Percentiles rank a stretch among this genome's conserved stretches.
Evolutionary conservation across 164 flowering plant genomes (phyloP).

Genomic region (Dillenia turbinata): DNA sequence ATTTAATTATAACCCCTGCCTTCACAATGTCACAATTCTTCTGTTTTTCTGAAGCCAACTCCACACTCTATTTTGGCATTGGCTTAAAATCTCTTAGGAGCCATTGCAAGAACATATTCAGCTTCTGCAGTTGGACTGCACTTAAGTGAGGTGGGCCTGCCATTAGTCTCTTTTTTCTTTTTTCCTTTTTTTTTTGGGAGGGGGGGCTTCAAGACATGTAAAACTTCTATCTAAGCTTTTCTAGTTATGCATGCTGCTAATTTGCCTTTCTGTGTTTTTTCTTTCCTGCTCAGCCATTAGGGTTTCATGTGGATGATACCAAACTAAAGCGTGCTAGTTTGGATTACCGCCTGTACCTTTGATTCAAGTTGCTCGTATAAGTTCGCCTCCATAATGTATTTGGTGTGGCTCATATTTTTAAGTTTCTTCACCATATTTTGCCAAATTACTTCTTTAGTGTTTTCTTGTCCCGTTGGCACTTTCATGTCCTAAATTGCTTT

Average conservation of each 20-base stretch:
- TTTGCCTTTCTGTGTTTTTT: conserved; percentile 1
- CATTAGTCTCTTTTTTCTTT: background rate
- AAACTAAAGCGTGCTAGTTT: conserved; percentile 95
- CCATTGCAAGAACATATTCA: conserved; percentile 95
- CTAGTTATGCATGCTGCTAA: background rate
- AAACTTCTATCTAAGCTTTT: background rate
- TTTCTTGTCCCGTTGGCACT: too few species aligned
- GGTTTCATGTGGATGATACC: conserved; percentile 80
- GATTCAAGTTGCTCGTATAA: background rate
- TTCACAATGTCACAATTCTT: too few species aligned
- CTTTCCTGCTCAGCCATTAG: conserved; percentile 60
- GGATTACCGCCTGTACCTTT: conserved; percentile 99
- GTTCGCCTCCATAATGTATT: background rate
- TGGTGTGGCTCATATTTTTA: too few species aligned
- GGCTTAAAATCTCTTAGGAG: conserved; percentile 52
- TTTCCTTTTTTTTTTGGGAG: background rate
- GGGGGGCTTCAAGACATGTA: too few species aligned
- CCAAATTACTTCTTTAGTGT: too few species aligned
- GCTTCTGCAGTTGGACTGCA: conserved; percentile 92
- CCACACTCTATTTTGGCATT: conserved; percentile 7
- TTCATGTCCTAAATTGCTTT: too few species aligned
- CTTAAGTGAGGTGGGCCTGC: conserved; percentile 64
- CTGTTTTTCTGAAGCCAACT: too few species aligned
- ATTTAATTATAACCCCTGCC: too few species aligned
- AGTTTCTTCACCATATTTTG: too few species aligned